Conservation (phyloP, 1,139 yeast genomes). For the Candida dubliniensis region DNA sequence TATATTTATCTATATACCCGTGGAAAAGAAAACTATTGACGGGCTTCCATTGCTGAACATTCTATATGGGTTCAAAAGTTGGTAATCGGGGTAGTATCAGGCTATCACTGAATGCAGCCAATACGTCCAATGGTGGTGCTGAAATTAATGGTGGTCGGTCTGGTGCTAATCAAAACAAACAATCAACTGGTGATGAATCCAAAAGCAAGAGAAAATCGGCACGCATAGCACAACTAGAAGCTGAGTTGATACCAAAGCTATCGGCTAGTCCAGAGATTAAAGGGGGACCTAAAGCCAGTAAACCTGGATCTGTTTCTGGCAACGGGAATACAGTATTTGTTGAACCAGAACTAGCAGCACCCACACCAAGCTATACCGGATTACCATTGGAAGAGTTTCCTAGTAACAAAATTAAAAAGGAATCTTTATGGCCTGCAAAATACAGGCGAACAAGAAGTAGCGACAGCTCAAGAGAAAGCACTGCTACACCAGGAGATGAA, state of each 20-base stretch:
- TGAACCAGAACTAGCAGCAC: slow-evolving; percentile 60
- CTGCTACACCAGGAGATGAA: slow-evolving; percentile 8
- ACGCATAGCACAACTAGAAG: slow-evolving; percentile 11
- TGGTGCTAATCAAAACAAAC: not conserved
- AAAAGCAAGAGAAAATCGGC: slow-evolving; percentile 22
- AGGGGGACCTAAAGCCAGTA: slow-evolving; percentile 1
- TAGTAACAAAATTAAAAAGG: slow-evolving; percentile 51
- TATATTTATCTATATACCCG: too few relatives aligned
- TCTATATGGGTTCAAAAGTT: slow-evolving; percentile 7
- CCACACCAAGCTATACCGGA: slow-evolving; percentile 61
- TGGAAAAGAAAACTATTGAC: too few relatives aligned
- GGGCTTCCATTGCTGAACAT: too few relatives aligned
- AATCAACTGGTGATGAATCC: not conserved
- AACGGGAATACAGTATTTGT: slow-evolving; percentile 30
- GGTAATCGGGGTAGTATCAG: slow-evolving; percentile 6
- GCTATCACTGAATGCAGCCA: not conserved
- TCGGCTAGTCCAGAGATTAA: slow-evolving; percentile 14
- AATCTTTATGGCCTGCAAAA: slow-evolving; percentile 46
- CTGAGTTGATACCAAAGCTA: slow-evolving; percentile 8
- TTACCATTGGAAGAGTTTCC: slow-evolving; percentile 66
- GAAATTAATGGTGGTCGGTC: not conserved
- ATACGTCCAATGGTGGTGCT: not conserved
- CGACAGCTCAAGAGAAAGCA: slow-evolving; percentile 10
- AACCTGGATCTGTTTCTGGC: slow-evolving; percentile 11
- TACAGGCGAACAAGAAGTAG: slow-evolving; percentile 14